Evolutionary conservation across 768 basidiomycete genomes (phyloP), one percentile per base, ranked within the genome.

Genomic region (Dacryopinax primogenitus): DNA sequence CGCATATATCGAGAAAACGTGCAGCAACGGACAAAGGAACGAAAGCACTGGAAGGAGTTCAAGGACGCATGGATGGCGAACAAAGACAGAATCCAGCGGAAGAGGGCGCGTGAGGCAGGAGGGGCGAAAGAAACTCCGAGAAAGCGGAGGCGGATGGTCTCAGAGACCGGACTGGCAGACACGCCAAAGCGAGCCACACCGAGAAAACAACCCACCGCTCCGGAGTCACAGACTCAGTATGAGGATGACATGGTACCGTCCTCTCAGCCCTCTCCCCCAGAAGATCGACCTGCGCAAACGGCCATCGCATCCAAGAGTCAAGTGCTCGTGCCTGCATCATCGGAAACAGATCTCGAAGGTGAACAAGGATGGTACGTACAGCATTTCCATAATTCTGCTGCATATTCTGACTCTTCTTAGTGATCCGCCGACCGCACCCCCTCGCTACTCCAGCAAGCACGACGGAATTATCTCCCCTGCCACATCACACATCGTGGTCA

Each of bases 11-110:
- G 51, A 3, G 51, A 13, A 6, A 58, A 58, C 26, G 51, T 58
- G 13, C 51, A 32, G 9, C 51, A 58, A 30, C 11, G 51, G 30
- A 28, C 51, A 6, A 33, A 67, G 21, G 82, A 86, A 70, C 84
- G 79, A 73, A 79, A 79, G 71, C 80, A 77, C 65, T 86, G 83
- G 82, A 73, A 73, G 44, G 70, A 69, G 16, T 77, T 82, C 68
- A 79, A 78, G 62, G 67, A 72, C 32, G 83, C 78, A 79, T 68
- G 82, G 3, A 76, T 76, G 58, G 62, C 33, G 21, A 37, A 69
- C 76, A 15, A 72, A 70, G 18, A 66, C 72, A n/a, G 72, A 74
- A 34, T 69, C n/a, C n/a, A n/a, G 70, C 1, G 70, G 75, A 12
- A 68, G 73, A 37, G 73, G 69, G 44, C 65, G 71, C 6, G 66